These are phyloP conservation scores for Tothia fuscella DNA, from an alignment of 2,329 filamentous ascomycete species.

Conservation along the genomic window DNA sequence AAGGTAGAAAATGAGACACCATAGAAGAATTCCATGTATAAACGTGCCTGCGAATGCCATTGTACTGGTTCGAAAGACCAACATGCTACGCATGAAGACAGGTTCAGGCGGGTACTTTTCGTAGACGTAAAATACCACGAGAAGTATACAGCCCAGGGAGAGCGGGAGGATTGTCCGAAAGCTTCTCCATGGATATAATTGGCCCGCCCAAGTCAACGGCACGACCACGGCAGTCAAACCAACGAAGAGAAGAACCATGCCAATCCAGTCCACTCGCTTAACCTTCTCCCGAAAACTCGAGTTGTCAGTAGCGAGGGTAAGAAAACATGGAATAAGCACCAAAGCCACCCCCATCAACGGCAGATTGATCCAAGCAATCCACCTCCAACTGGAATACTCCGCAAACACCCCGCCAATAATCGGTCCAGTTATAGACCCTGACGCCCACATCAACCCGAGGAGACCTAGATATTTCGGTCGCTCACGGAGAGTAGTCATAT, in stretches of 20 bases:
- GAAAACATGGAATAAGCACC: neutral
- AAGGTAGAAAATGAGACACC: conserved; percentile 1
- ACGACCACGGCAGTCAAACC: neutral
- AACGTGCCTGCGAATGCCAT: conserved; percentile 2
- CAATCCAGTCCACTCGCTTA: conserved; percentile 1
- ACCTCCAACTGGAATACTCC: neutral
- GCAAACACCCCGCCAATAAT: conserved; percentile 29
- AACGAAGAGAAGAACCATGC: neutral
- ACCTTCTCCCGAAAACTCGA: neutral
- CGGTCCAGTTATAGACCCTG: conserved; percentile 31
- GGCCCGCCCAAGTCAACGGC: conserved; percentile 1
- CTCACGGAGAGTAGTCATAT: conserved; percentile 28
- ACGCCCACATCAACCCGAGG: conserved; percentile 22
- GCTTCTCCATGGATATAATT: neutral
- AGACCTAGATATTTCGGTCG: conserved; percentile 26
- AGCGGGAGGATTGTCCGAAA: neutral
- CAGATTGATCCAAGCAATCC: conserved; percentile 16
- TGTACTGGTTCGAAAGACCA: neutral
- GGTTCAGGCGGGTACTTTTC: conserved; percentile 1
- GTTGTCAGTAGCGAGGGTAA: neutral
- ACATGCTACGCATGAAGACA: neutral
- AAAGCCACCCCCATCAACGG: conserved; percentile 24
- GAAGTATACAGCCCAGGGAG: neutral
- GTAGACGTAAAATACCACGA: neutral
- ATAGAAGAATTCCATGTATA: conserved; percentile 4